phyloP scores from a whole-genome alignment of 225 moss, liverwort and hornwort genomes.

The Rhytidiadelphus loreus region DNA sequence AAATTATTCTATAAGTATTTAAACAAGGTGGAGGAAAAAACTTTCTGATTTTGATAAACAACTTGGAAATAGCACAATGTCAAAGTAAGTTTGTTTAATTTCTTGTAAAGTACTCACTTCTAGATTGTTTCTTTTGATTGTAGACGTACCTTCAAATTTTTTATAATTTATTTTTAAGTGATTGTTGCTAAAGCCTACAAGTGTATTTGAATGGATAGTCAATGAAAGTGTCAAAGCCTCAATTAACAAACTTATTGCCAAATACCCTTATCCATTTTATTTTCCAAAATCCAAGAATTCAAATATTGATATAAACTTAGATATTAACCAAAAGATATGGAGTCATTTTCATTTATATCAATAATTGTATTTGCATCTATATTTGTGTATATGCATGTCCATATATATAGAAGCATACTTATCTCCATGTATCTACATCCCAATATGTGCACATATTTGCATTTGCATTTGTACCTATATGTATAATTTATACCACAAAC shows the following conservation, averaged over 20 bases:
- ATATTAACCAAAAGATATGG: background rate
- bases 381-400: background rate
- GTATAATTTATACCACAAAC: background rate
- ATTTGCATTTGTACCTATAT: no score
- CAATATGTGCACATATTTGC: background rate
- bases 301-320: background rate
- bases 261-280: background rate
- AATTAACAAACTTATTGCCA: background rate
- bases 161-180: background rate
- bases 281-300: background rate
- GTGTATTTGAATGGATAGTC: background rate
- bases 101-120: background rate
- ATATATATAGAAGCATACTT: background rate
- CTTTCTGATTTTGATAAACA: background rate
- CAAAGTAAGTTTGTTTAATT: background rate
- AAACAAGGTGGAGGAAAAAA: fast-evolving
- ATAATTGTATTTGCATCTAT: background rate
- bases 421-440: background rate
- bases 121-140: background rate
- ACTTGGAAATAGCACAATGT: background rate
- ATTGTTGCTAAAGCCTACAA: background rate
- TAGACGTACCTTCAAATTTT: background rate
- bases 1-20: background rate
- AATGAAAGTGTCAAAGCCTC: background rate
- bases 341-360: background rate